Evolutionary conservation across 2,329 filamentous ascomycete genomes (phyloP).

Genomic region (Aspergillus fijiensis): DNA sequence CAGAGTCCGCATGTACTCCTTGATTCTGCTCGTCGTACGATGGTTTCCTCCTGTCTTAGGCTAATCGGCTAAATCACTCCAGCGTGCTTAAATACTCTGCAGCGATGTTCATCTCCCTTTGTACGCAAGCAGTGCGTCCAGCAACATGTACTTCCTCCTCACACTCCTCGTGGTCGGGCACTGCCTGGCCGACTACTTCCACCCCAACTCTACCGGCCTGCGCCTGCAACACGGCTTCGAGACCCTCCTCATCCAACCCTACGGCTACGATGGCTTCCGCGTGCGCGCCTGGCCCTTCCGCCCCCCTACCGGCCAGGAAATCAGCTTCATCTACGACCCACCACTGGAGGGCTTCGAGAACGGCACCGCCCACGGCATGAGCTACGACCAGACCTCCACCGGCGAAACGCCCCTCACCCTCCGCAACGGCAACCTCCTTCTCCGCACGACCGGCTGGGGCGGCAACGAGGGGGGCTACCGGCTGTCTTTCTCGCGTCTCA

Average conservation of each 20-base stretch:
- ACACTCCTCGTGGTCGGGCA: neutral
- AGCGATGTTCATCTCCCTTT: no score
- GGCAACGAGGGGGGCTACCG: conserved; percentile 35
- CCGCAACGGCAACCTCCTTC: conserved; percentile 40
- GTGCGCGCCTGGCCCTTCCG: conserved; percentile 42
- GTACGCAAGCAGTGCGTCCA: neutral
- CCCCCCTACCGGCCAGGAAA: conserved; percentile 36
- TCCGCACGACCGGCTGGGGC: conserved; percentile 33
- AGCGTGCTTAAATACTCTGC: neutral
- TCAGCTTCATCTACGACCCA: conserved; percentile 42
- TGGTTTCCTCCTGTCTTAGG: neutral
- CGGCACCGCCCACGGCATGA: conserved; percentile 32
- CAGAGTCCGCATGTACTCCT: neutral
- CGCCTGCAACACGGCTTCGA: conserved; percentile 42
- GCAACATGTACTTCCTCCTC: neutral
- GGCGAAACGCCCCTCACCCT: conserved; percentile 31
- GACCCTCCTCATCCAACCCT: conserved; percentile 40
- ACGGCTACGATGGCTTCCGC: conserved; percentile 42
- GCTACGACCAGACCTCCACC: conserved; percentile 33
- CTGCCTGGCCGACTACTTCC: conserved; percentile 13
- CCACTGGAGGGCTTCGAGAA: conserved; percentile 40
- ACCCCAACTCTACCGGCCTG: conserved; percentile 26
- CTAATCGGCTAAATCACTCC: conserved; percentile 4
- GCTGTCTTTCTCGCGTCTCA: conserved; percentile 37
- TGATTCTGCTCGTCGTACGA: neutral